Base-by-base conservation (phyloP, 805 yeast genomes). In the Saturnispora bothae region DNA sequence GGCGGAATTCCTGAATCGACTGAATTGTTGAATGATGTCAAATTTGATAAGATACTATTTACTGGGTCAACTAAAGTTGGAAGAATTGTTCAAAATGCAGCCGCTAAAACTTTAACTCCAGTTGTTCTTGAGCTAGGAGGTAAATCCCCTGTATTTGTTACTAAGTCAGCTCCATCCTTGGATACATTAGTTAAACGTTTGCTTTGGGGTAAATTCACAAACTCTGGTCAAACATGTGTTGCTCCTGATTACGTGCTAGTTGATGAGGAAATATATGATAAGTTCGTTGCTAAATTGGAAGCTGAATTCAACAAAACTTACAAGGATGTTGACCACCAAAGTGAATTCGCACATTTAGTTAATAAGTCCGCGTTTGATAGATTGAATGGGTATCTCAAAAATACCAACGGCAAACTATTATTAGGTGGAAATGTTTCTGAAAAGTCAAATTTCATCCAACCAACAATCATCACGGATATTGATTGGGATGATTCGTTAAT, bases 161-260 rank as follows among this genome's bases (percentile, higher is more conserved):
- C 52, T 3, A 31, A 42, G 13, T 35, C 43, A 10, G 36, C 68
- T 63, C 16, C 22, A 7, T 36, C 45, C 5, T 48, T 76, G 27
- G 51, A 59, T 8, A 56, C 61, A 1, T 45, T 66, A 30, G 64
- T 85, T 19, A 69, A 68, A 46, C 71, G 96, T 58, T 60, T 84
- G 13, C 68, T 70, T 1, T 83, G 92, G 83, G 89, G 88, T 14
- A 74, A 79, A 48, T 79, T 78, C 52, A 60, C 73, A 23, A 89
- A 85, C 54, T 73, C 82, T 14, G 97, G 97, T 14, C 97, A 88
- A 62, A 77, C 92, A 2, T 88, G 96, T 63, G 82, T 84, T 28
- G 83, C 95, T 8, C 81, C 88, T 7, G 97, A 89, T 60, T 88
- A 85, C 52, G 61, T 81, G 4, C 50, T 84, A 32, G 80, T 76